Percentiles rank a stretch among this genome's conserved stretches.
These are phyloP conservation scores for Cyberlindnera samutprakarnensis DNA, from an alignment of 805 yeast species.

Conservation along the genomic window DNA sequence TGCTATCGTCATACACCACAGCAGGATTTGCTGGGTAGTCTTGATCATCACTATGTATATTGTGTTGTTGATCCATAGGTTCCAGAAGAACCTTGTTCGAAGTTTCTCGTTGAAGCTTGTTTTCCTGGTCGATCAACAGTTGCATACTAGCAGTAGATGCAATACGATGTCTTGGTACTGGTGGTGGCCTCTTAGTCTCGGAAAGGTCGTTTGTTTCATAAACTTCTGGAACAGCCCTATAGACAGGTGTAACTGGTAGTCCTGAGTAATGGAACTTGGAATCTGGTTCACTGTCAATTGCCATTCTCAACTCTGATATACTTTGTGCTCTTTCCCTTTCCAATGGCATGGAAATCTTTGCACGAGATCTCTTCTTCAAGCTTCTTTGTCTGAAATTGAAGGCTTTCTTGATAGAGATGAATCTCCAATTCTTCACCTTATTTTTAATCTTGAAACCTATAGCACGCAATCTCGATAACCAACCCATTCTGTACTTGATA, in stretches of 20 bases:
- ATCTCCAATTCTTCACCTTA: constrained; percentile 22
- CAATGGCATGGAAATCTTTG: constrained; percentile 14
- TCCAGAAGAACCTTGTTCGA: constrained; percentile 1
- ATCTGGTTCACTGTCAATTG: constrained; percentile 15
- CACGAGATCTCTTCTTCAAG: constrained; percentile 3
- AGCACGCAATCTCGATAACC: constrained; percentile 24
- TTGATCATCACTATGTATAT: background rate
- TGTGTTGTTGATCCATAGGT: constrained; percentile 10
- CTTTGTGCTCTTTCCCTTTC: constrained; percentile 17
- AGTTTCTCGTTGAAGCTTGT: background rate
- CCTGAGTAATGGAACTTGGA: no score
- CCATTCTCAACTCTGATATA: constrained; percentile 21
- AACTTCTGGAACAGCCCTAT: constrained; percentile 2
- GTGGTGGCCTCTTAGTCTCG: constrained; percentile 14
- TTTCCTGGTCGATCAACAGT: constrained; percentile 6
- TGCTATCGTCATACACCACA: constrained; percentile 7
- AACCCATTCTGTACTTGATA: constrained; percentile 30
- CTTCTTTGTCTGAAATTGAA: constrained; percentile 11
- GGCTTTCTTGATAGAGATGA: constrained; percentile 18
- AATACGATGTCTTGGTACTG: constrained; percentile 21
- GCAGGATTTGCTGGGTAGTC: constrained; percentile 7
- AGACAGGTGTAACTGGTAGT: constrained; percentile 4
- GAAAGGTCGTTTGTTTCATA: background rate
- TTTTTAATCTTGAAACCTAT: constrained; percentile 21
- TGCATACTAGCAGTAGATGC: constrained; percentile 12